Conservation (phyloP, 257 asterid species). For the Rhazya stricta region DNA sequence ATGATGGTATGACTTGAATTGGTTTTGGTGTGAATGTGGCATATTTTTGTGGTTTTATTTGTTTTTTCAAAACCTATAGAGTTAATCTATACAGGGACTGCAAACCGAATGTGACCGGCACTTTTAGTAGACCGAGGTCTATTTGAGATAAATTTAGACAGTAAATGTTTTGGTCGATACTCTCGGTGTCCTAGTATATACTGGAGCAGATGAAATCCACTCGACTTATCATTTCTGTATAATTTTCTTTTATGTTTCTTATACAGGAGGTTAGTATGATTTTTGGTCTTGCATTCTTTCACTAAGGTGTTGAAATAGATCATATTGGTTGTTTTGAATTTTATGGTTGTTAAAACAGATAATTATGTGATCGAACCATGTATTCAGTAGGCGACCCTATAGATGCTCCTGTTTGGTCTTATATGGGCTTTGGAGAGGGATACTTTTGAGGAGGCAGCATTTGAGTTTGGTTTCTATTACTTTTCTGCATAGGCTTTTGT, state of each 20-base stretch:
- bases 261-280: neutral
- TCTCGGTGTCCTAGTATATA: neutral
- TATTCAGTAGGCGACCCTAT: neutral
- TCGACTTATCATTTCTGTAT: neutral
- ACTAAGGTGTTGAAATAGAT: neutral
- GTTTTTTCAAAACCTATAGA: neutral
- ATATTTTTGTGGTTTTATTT: neutral
- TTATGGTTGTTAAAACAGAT: neutral
- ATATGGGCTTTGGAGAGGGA: neutral
- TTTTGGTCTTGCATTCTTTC: neutral
- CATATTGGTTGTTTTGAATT: neutral
- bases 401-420: neutral
- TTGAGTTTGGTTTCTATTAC: neutral
- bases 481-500: neutral
- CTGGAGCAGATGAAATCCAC: neutral
- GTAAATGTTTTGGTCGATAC: neutral
- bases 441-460: neutral
- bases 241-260: neutral
- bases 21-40: neutral
- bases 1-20: neutral
- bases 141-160: neutral
- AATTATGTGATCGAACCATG: neutral
- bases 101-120: too few species aligned
- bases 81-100: neutral
- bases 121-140: neutral